Evolutionary conservation across 441 rosid genomes (phyloP).

Genomic region (Mallotus repandus): DNA sequence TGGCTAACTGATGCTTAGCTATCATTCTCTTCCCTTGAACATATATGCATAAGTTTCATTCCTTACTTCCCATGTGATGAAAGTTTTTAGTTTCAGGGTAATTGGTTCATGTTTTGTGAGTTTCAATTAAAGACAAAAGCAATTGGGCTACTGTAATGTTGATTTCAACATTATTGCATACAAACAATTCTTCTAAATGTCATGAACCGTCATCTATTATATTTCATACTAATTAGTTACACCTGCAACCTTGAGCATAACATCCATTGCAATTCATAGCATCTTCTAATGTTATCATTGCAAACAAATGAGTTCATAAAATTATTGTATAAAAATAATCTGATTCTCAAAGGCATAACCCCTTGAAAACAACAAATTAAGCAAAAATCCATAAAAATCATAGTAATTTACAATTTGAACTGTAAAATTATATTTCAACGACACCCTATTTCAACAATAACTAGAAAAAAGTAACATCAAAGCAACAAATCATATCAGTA

Average conservation of each 20-base stretch:
- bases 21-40: neutral
- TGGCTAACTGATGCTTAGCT: neutral
- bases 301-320: neutral
- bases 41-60: neutral
- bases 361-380: neutral
- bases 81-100: neutral
- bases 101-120: conserved; percentile 15
- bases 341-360: neutral
- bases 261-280: neutral
- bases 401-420: too few relatives aligned
- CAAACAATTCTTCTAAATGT: neutral
- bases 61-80: neutral
- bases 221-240: neutral
- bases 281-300: neutral
- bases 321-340: neutral
- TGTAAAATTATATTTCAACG: too few relatives aligned
- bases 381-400: neutral
- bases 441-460: too few relatives aligned
- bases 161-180: conserved; percentile 20
- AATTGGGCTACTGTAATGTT: conserved; percentile 18
- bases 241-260: neutral
- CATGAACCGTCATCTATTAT: neutral
- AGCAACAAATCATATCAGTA: too few relatives aligned
- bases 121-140: conserved; percentile 43
- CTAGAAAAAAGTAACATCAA: too few relatives aligned